A percentile compares a stretch with the other conserved stretches of the same genome.
phyloP scores from a whole-genome alignment of 441 rosid genomes.

The Aleurites moluccanus region DNA sequence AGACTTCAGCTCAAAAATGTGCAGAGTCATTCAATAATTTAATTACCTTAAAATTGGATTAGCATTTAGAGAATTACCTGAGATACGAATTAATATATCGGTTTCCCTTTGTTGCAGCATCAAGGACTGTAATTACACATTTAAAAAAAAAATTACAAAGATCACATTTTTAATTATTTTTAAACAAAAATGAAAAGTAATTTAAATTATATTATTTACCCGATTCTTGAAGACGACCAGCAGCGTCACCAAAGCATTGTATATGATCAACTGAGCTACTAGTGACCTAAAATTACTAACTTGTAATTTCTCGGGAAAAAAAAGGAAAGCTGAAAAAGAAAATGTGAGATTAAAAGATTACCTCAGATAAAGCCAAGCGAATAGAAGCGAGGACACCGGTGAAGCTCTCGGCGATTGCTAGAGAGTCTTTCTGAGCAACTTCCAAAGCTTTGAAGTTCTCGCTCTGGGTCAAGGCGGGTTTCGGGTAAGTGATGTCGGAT shows the following conservation, averaged over 20 bases:
- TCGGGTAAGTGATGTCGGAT: conserved; percentile 16
- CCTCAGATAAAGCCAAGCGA: conserved; percentile 73
- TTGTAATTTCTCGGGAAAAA: not conserved
- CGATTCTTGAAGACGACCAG: conserved; percentile 77
- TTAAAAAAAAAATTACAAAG: not conserved
- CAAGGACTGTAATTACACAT: conserved; percentile 51
- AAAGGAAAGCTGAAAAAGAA: not conserved
- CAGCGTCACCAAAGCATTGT: conserved; percentile 80
- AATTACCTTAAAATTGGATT: not conserved
- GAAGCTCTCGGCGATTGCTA: conserved; percentile 80
- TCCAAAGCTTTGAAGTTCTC: conserved; percentile 54
- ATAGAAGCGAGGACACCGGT: conserved; percentile 74
- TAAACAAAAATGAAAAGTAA: not conserved
- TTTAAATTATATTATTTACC: conserved; percentile 27
- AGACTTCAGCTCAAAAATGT: too few relatives aligned
- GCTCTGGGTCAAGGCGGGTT: conserved; percentile 28
- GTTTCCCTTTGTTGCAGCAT: conserved; percentile 86
- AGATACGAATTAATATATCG: conserved; percentile 87
- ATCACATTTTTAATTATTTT: not conserved
- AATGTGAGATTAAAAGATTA: conserved; percentile 22
- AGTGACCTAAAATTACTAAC: conserved; percentile 49
- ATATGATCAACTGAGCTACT: conserved; percentile 73
- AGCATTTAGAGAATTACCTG: conserved; percentile 40
- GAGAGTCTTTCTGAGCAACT: conserved; percentile 73
- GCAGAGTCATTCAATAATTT: not conserved